A percentile compares a stretch with the other conserved stretches of the same genome.
phyloP scores from a whole-genome alignment of 257 asterid genomes.

The Nicotiana otophora region DNA sequence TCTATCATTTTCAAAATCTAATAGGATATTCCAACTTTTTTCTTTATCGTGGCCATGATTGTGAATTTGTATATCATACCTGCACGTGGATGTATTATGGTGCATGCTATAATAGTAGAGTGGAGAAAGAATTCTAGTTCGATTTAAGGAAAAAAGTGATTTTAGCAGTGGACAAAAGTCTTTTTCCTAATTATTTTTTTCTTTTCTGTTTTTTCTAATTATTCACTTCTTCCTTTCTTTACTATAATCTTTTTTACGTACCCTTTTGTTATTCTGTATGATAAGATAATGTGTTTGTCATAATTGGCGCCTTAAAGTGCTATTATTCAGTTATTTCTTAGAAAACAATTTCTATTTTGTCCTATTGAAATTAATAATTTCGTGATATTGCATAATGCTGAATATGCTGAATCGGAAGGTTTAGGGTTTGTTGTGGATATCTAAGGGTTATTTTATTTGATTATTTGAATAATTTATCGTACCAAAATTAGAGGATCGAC shows the following conservation, averaged over 20 bases:
- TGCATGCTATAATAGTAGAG: neutral
- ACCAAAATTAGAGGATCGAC: too few species aligned
- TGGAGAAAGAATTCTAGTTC: neutral
- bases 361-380: too few species aligned
- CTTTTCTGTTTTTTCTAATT: neutral
- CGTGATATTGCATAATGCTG: neutral
- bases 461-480: too few species aligned
- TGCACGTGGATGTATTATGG: neutral
- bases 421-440: neutral
- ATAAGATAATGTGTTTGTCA: neutral
- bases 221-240: neutral
- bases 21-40: neutral
- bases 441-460: too few species aligned
- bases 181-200: neutral
- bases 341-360: too few species aligned
- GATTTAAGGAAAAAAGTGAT: neutral
- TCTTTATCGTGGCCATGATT: neutral
- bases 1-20: neutral
- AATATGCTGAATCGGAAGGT: neutral
- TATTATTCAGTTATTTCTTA: too few species aligned
- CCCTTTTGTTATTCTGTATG: neutral
- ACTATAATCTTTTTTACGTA: neutral
- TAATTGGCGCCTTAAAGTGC: too few species aligned
- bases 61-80: neutral
- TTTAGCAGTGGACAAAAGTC: neutral